These are phyloP conservation scores for Fereydounia khargensis DNA, from an alignment of 1,284 basidiomycete genomes.

Conservation along the genomic window DNA sequence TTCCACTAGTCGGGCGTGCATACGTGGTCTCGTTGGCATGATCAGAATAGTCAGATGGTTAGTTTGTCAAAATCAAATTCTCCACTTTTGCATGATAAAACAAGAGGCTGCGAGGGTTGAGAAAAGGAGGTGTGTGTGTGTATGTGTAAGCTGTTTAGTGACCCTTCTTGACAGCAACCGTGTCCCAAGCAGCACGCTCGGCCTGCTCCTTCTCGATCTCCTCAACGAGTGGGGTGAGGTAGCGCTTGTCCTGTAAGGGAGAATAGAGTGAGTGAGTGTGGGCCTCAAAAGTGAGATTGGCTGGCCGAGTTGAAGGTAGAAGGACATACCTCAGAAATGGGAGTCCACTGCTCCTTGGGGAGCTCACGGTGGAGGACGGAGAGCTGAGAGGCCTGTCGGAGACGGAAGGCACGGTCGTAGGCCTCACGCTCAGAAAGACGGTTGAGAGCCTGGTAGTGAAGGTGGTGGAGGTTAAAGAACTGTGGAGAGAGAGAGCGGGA, in stretches of 20 bases:
- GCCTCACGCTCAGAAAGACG: constrained; percentile 76
- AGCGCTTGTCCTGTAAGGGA: constrained; percentile 74
- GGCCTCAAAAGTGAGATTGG: too few relatives aligned
- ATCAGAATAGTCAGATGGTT: too few relatives aligned
- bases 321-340: constrained; percentile 68
- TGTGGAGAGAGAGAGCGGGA: neutral
- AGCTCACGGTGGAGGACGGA: constrained; percentile 78
- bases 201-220: constrained; percentile 73
- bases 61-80: too few relatives aligned
- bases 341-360: constrained; percentile 81
- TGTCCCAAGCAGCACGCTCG: constrained; percentile 85
- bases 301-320: too few relatives aligned
- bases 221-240: constrained; percentile 78
- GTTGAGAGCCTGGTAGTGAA: constrained; percentile 59
- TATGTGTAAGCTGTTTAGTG: constrained; percentile 17
- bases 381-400: constrained; percentile 78
- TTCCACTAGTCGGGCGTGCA: constrained; percentile 17
- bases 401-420: constrained; percentile 88
- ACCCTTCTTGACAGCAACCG: constrained; percentile 55
- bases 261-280: neutral
- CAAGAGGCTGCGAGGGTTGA: too few relatives aligned
- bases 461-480: neutral
- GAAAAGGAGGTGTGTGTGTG: too few relatives aligned
- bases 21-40: neutral
- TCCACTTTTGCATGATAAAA: too few relatives aligned